Percentiles rank a stretch among this genome's conserved stretches.
Evolutionary conservation across 2,329 filamentous ascomycete genomes (phyloP).

Genomic region (Hymenoscyphus salicellus): DNA sequence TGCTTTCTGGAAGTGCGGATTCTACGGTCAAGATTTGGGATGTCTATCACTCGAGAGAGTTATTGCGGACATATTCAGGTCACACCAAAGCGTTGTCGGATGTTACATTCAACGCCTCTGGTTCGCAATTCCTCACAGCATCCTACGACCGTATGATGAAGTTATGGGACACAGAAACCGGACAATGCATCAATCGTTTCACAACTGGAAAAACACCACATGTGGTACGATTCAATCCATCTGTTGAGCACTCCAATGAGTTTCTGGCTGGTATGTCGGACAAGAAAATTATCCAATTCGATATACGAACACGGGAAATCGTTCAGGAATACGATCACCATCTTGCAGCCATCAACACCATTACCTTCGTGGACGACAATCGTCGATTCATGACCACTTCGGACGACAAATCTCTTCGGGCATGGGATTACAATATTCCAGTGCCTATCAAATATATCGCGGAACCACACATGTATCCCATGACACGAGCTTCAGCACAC

Average conservation of each 20-base stretch:
- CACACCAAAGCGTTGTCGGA: conserved; percentile 90
- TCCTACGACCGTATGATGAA: conserved; percentile 97
- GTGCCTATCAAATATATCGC: conserved; percentile 98
- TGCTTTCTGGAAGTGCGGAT: conserved; percentile 88
- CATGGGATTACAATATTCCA: conserved; percentile 98
- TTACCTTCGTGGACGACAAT: conserved; percentile 92
- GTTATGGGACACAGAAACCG: conserved; percentile 96
- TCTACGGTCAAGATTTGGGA: conserved; percentile 92
- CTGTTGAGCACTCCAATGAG: conserved; percentile 72
- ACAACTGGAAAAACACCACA: conserved; percentile 93
- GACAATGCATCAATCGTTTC: conserved; percentile 82
- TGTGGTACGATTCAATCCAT: conserved; percentile 89
- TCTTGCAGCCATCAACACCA: conserved; percentile 94
- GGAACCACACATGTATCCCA: conserved; percentile 95
- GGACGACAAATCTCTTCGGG: conserved; percentile 91
- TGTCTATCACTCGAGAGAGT: conserved; percentile 82
- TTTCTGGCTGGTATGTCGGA: conserved; percentile 97
- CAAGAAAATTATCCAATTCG: conserved; percentile 98
- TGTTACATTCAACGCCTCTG: conserved; percentile 78
- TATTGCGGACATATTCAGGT: conserved; percentile 86
- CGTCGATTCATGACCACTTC: conserved; percentile 96
- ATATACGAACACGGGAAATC: conserved; percentile 73
- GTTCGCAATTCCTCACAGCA: conserved; percentile 82
- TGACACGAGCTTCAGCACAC: conserved; percentile 81
- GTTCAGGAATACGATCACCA: conserved; percentile 99